These are phyloP conservation scores for Aspergillus tubingensis DNA, from an alignment of 2,329 filamentous ascomycete genomes.

Conservation along the genomic window DNA sequence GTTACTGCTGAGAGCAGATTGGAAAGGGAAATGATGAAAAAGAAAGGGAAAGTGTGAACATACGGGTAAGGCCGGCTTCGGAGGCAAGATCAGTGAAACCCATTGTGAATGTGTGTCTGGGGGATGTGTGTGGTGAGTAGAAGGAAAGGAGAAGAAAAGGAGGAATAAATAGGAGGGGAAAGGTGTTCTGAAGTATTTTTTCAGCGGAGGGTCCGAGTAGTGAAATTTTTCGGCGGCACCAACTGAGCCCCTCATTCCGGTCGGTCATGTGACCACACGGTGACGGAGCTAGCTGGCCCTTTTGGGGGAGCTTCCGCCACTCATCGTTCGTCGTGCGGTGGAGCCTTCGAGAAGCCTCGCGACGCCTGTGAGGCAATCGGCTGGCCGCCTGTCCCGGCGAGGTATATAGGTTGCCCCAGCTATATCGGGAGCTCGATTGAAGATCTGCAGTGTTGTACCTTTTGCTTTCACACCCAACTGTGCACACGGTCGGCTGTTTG, in stretches of 20 bases:
- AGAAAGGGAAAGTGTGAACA: slow-evolving; percentile 35
- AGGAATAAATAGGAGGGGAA: slow-evolving; percentile 30
- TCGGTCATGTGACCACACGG: slow-evolving; percentile 33
- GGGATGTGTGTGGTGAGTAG: slow-evolving; percentile 22
- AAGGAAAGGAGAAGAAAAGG: slow-evolving; percentile 19
- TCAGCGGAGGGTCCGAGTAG: slow-evolving; percentile 22
- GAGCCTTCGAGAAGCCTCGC: slow-evolving; percentile 38
- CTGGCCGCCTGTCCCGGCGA: not conserved
- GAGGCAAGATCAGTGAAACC: slow-evolving; percentile 68
- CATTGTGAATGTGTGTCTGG: slow-evolving; percentile 50
- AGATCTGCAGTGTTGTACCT: not conserved
- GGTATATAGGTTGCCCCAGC: slow-evolving; percentile 13
- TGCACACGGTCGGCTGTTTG: slow-evolving; percentile 5
- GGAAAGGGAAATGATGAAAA: slow-evolving; percentile 20
- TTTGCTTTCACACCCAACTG: not conserved
- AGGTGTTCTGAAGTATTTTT: slow-evolving; percentile 37
- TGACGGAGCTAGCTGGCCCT: slow-evolving; percentile 30
- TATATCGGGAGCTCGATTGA: not conserved
- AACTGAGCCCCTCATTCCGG: slow-evolving; percentile 26
- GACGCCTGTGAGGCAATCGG: slow-evolving; percentile 14
- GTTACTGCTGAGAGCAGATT: slow-evolving; percentile 20
- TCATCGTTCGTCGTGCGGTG: slow-evolving; percentile 27
- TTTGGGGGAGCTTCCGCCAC: slow-evolving; percentile 34
- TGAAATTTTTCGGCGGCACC: slow-evolving; percentile 25
- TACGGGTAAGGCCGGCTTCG: slow-evolving; percentile 63